phyloP scores from a whole-genome alignment of 441 rosid species.

The Arabidopsis hybrid region DNA sequence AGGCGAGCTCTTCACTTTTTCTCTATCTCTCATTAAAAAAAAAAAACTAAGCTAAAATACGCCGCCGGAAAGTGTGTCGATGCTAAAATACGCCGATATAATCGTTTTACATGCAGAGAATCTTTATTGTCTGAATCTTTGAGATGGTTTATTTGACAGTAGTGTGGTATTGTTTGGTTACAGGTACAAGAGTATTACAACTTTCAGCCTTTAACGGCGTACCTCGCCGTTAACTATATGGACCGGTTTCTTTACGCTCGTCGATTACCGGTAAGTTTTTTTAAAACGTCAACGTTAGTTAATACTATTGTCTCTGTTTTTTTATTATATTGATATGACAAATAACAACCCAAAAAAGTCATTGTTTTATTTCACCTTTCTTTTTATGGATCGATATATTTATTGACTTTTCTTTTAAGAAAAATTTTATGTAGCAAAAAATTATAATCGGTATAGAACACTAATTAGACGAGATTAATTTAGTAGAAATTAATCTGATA shows the following conservation, averaged over 20 bases:
- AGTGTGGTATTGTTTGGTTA: slow-evolving; percentile 33
- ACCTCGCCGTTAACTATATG: slow-evolving; percentile 92
- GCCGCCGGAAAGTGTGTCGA: slow-evolving; percentile 4
- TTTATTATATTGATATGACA: slow-evolving; percentile 19
- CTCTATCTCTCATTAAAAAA: background rate
- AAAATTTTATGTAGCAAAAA: background rate
- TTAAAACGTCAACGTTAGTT: slow-evolving; percentile 38
- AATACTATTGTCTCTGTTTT: slow-evolving; percentile 19
- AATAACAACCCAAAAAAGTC: slow-evolving; percentile 35
- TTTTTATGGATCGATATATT: background rate
- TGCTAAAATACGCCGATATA: slow-evolving; percentile 33
- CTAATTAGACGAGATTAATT: background rate
- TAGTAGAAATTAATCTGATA: background rate
- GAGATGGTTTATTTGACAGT: background rate
- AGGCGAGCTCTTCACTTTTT: slow-evolving; percentile 50
- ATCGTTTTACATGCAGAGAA: slow-evolving; percentile 31
- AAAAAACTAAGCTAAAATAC: too few species aligned
- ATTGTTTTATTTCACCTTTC: slow-evolving; percentile 1
- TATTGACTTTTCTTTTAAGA: slow-evolving; percentile 21
- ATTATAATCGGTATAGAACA: background rate
- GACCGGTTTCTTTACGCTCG: slow-evolving; percentile 85
- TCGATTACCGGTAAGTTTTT: slow-evolving; percentile 70
- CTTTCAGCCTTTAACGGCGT: slow-evolving; percentile 91
- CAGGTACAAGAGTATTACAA: slow-evolving; percentile 76
- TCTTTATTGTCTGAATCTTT: background rate